phyloP scores from a whole-genome alignment of 371 early-diverging fungal genomes.

The Mortierella sp. region DNA sequence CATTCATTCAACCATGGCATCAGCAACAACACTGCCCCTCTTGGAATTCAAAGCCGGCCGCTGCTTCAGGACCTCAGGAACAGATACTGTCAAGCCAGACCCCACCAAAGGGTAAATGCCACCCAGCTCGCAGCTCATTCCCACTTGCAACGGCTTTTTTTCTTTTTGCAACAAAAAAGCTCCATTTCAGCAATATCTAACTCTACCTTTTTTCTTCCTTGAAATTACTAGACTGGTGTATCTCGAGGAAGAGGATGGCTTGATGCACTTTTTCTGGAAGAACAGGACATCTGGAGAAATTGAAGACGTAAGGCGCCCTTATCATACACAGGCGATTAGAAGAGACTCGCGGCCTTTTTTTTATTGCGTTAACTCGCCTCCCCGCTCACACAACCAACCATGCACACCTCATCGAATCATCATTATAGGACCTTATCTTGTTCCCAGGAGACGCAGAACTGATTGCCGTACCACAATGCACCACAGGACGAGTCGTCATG shows the following conservation, averaged over 20 bases:
- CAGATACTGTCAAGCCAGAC: conserved; percentile 76
- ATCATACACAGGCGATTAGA: too few relatives aligned
- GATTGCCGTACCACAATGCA: conserved; percentile 72
- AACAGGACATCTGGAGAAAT: conserved; percentile 65
- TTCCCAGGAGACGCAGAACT: conserved; percentile 85
- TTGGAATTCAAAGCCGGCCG: conserved; percentile 87
- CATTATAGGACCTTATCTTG: conserved; percentile 73
- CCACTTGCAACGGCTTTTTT: background rate
- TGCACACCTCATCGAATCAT: background rate
- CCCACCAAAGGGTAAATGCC: conserved; percentile 77
- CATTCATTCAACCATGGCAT: conserved; percentile 12
- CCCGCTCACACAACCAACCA: background rate
- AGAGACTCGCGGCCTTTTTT: too few relatives aligned
- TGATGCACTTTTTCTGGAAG: conserved; percentile 86
- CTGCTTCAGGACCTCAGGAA: conserved; percentile 74
- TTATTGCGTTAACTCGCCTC: background rate
- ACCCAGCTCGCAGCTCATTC: too few relatives aligned
- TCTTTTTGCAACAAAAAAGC: background rate
- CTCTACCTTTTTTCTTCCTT: background rate
- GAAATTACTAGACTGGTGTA: conserved; percentile 59
- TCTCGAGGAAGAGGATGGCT: conserved; percentile 72
- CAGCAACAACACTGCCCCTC: conserved; percentile 37
- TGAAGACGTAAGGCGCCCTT: conserved; percentile 67
- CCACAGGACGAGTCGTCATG: conserved; percentile 81
- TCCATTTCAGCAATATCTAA: background rate